Evolutionary conservation across 805 yeast species (phyloP).

Genomic region (Danielozyma ontarioensis): DNA sequence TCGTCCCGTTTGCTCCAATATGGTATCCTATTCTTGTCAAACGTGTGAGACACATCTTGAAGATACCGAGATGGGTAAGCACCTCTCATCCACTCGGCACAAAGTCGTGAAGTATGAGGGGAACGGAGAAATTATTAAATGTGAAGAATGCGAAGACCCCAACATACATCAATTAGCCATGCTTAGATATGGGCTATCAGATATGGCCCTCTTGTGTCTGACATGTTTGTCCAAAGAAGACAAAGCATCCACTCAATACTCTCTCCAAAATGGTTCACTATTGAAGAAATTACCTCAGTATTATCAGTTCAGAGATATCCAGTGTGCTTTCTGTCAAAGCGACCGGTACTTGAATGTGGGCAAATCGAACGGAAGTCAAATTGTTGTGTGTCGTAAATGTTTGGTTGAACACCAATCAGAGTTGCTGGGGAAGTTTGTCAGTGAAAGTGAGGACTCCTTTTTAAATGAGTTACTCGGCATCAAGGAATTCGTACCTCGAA

Average conservation of each 20-base stretch:
- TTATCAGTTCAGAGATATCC: conserved; percentile 45
- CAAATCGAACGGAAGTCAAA: conserved; percentile 10
- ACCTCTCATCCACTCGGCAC: conserved; percentile 50
- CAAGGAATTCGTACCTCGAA: conserved; percentile 31
- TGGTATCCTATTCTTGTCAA: conserved; percentile 42
- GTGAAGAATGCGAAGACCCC: conserved; percentile 52
- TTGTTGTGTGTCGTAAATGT: conserved; percentile 43
- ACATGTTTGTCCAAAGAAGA: conserved; percentile 41
- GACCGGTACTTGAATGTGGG: conserved; percentile 39
- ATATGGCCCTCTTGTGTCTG: conserved; percentile 46
- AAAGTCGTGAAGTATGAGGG: conserved; percentile 34
- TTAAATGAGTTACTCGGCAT: conserved; percentile 45
- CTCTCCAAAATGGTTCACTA: conserved; percentile 52
- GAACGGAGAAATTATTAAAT: conserved; percentile 40
- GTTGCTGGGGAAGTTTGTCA: conserved; percentile 20
- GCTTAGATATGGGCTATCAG: conserved; percentile 50
- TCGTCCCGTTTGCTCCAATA: too few species aligned
- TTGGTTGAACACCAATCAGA: conserved; percentile 14
- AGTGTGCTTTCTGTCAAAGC: conserved; percentile 40
- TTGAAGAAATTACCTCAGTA: conserved; percentile 44
- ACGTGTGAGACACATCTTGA: conserved; percentile 38
- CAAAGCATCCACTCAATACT: conserved; percentile 45
- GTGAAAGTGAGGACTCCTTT: conserved; percentile 45
- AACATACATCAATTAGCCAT: conserved; percentile 51
- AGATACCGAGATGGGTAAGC: conserved; percentile 43